Percentiles rank a stretch among this genome's conserved stretches.
phyloP scores from a whole-genome alignment of 805 yeast genomes.

The Ogataea henricii region DNA sequence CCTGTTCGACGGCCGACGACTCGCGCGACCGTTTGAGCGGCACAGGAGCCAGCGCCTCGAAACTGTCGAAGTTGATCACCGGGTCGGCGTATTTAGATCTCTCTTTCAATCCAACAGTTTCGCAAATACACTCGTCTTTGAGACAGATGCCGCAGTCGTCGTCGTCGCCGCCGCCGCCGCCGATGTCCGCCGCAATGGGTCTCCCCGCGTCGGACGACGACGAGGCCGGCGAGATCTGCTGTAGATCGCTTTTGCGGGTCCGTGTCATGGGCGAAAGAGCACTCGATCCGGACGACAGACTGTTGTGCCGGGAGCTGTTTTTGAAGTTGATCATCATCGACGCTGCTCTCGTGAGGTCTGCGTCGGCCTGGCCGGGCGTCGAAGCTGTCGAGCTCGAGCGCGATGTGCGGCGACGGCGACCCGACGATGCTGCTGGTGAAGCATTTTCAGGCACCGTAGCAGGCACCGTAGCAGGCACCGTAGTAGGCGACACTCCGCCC shows the following conservation, averaged over 20 bases:
- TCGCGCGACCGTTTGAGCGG: constrained; percentile 47
- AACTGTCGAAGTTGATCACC: constrained; percentile 23
- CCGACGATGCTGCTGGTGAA: no score
- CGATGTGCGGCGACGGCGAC: not conserved
- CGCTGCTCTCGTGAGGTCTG: constrained; percentile 30
- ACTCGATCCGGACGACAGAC: constrained; percentile 22
- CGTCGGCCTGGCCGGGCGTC: constrained; percentile 16
- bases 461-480: not conserved
- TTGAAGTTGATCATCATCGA: constrained; percentile 33
- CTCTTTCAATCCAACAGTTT: constrained; percentile 46
- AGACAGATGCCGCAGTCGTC: constrained; percentile 64
- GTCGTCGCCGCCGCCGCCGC: constrained; percentile 12
- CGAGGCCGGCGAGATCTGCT: constrained; percentile 51
- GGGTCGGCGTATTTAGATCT: constrained; percentile 10
- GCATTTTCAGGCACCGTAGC: not conserved
- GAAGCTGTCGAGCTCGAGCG: not conserved
- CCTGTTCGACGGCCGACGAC: constrained; percentile 29
- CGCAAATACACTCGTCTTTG: constrained; percentile 72
- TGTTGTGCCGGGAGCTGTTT: constrained; percentile 28
- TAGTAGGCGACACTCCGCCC: not conserved
- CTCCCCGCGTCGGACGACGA: constrained; percentile 42
- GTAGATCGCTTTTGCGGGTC: constrained; percentile 12
- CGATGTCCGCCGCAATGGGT: constrained; percentile 26
- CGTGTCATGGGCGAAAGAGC: constrained; percentile 6
- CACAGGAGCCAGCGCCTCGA: constrained; percentile 69